Base-by-base conservation (phyloP, 2,329 filamentous ascomycete species). In the Fusarium concolor region DNA sequence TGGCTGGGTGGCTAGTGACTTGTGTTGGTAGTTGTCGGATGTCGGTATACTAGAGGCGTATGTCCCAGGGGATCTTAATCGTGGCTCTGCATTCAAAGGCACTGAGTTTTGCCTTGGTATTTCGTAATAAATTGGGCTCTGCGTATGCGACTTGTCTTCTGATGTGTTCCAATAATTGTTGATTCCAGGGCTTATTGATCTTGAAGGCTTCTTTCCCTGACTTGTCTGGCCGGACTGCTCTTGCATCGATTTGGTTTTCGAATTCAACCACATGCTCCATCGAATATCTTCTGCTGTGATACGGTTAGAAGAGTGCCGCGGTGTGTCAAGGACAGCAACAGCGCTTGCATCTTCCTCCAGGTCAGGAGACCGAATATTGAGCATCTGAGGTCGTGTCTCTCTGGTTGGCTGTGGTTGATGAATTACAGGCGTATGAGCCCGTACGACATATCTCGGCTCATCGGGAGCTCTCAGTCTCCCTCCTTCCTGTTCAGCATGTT, bases 331-430 rank as follows among this genome's bases (percentile, higher is more conserved):
- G 20, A 67, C 60, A n/a, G 56, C 69, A 28, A 51, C 29, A 2
- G 37, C 51, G 38, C 73, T 75, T 12, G 44, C 38, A 29, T 50
- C 31, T 9, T 67, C 65, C 17, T 70, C 43, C 4, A 38, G 11
- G 10, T 54, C 55, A 14, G 70, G 65, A 20, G 71, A 70, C 10
- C 45, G 37, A 17, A 60, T 41, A 29, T 62, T 53, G 22, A 72
- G 43, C n/a, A 70, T 28, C 3, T 29, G 22, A 12, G 54, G 51
- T n/a, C 29, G 53, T 37, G 20, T 51, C 12, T 52, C 56, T 29
- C 70, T 59, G 11, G 59, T 55, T 11, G 76, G 76, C 24, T 67
- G 73, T 29, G 76, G 76, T 15, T 78, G 74, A 26, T 75, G 59
- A n/a, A 76, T 67, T 10, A 65, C 43, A 29, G 52, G 37, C 11